Base-by-base conservation (phyloP, 805 yeast genomes). In the Nakazawaea pomicola region DNA sequence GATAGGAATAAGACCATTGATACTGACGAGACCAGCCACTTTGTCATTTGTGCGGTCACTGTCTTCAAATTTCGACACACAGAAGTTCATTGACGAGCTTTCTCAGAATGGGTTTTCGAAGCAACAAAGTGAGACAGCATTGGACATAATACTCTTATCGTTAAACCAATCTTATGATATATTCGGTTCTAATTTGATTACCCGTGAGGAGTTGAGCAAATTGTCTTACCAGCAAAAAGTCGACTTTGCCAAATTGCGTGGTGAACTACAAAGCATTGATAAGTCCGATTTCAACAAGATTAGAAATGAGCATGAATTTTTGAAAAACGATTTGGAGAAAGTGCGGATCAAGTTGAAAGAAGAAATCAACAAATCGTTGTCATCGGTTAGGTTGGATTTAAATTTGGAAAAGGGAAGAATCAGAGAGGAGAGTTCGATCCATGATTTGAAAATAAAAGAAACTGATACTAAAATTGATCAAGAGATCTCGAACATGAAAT, bases 191-290 rank as follows among this genome's bases (percentile, higher is more conserved):
- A 83, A 83, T 54, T 64, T 91, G 43, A 95, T 91, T n/a, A 78
- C 89, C 19, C 82, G 88, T 51, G 96, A 89, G 51, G 79, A 82
- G 33, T 71, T 91, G 33, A 79, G 86, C 23, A 80, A 89, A 49
- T 75, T 89, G 55, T 83, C 96, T 3, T 93, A 93, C 60, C 96
- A 91, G 58, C 98, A 93, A 54, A 87, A 91, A 52, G 97, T 93
- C 24, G 98, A 93, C 57, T 91, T 93, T 70, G 93, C 96, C 29
- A 91, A 91, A 56, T 72, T 93, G 46, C 83, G 90, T 55, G 95
- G 96, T 24, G 98, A 91, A 58, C 70, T 93, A 31, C 90, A 88
- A 52, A 80, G 88, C 37, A 76, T 87, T 61, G 98, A 93, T 63
- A 79, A 80, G 56, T 74, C 88, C 20, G 98, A 93, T 54, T 84